Evolutionary conservation across 805 yeast genomes (phyloP), one percentile per base, ranked within the genome.

Genomic region (Zygosaccharomyces bailii): DNA sequence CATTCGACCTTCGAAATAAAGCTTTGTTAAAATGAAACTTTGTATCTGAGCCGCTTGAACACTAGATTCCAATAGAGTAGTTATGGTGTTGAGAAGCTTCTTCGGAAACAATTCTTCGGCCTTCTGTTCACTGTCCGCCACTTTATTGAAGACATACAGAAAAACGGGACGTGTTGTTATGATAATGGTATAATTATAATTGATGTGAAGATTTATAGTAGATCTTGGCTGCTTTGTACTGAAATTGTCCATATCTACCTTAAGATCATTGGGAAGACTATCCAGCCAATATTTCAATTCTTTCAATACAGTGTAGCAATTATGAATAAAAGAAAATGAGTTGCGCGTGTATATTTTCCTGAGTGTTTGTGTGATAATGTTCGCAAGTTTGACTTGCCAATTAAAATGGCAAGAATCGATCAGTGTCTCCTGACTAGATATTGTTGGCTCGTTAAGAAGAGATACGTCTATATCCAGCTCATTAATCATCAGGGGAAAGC

Each of bases 141-240:
- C 32, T 31, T 41, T 51, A 38, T 51, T 51, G 48, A 53, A 51
- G n/a, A 53, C 53, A 25, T 47, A 53, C 16, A 53, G 40, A 27
- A 53, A 32, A 9, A 51, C 55, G 4, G 57, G 52, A 4, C 57
- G 47, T 2, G 57, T 53, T 6, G 57, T 41, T 5, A 53, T 41
- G 11, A 53, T 53, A 17, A 53, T 51, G 29, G 50, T 35, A 39
- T 53, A 53, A 32, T 53, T 53, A 44, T 53, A 51, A 25, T 53
- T 53, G 41, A 51, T 51, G 33, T 53, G 57, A 18, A 53, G 42
- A 31, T 51, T 53, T 35, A 53, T 34, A 4, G 53, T 51, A n/a
- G 57, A 43, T 34, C 57, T 38, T 17, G 49, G 35, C 14, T 34
- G 39, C 13, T 35, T 48, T 3, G 46, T 25, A 21, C 39, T 24